Evolutionary conservation across 768 basidiomycete genomes (phyloP).

Genomic region (Russula virescens): DNA sequence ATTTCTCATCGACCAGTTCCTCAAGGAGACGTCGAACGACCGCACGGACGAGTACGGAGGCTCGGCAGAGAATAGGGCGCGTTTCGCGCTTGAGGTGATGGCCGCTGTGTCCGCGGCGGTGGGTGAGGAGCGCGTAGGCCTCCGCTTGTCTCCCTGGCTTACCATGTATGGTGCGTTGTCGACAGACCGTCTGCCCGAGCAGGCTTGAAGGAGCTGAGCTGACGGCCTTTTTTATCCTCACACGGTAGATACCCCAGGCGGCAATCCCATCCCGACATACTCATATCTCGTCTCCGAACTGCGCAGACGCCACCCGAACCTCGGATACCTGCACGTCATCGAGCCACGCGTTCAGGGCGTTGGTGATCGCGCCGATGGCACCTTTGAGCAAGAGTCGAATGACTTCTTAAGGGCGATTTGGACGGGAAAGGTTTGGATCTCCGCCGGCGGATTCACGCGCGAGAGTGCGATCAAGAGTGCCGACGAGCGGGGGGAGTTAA

Average conservation of each 20-base stretch:
- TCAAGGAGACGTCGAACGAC: conserved; percentile 35
- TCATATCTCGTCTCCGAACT: too few species aligned
- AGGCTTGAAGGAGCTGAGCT: too few species aligned
- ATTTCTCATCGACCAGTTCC: conserved; percentile 39
- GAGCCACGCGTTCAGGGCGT: too few species aligned
- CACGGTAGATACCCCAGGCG: too few species aligned
- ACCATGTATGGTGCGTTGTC: conserved; percentile 3
- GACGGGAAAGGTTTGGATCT: conserved; percentile 38
- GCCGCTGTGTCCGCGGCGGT: conserved; percentile 37
- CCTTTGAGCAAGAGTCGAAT: conserved; percentile 29
- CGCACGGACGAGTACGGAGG: conserved; percentile 48
- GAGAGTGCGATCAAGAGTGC: conserved; percentile 36
- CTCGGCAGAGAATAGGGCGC: conserved; percentile 40
- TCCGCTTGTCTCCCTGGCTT: conserved; percentile 37
- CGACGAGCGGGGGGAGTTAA: conserved; percentile 31
- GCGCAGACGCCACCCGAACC: too few species aligned
- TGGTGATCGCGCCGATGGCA: too few species aligned
- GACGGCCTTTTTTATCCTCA: too few species aligned
- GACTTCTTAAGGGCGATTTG: conserved; percentile 45
- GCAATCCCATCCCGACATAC: too few species aligned
- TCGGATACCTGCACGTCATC: too few species aligned
- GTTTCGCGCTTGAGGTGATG: conserved; percentile 42
- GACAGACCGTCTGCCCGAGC: too few species aligned
- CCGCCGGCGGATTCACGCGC: conserved; percentile 41
- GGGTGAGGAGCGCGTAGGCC: conserved; percentile 37